phyloP scores from a whole-genome alignment of 2,329 filamentous ascomycete genomes.

The Botrytis byssoidea region DNA sequence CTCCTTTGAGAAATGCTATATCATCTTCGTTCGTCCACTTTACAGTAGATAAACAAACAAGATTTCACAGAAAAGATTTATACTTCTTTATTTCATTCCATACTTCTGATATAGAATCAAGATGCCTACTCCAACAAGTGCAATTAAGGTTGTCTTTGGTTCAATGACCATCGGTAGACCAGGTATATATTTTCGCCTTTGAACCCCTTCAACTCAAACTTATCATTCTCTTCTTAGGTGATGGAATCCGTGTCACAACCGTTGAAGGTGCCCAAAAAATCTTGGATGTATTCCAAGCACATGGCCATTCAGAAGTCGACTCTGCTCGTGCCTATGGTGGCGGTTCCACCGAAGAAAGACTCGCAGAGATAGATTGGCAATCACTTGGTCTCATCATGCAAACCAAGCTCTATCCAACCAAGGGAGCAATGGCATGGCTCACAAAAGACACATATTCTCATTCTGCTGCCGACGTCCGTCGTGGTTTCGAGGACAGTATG shows the following conservation, averaged over 20 bases:
- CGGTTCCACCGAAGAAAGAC: constrained; percentile 64
- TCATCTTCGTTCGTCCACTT: background rate
- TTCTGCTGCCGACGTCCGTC: constrained; percentile 49
- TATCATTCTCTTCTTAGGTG: background rate
- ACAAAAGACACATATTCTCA: constrained; percentile 40
- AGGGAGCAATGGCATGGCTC: background rate
- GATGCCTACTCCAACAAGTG: background rate
- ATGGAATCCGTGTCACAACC: background rate
- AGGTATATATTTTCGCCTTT: background rate
- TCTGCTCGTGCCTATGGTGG: constrained; percentile 64
- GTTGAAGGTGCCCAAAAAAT: constrained; percentile 36
- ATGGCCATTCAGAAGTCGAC: constrained; percentile 68
- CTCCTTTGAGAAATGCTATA: background rate
- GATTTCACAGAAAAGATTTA: background rate
- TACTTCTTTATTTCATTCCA: background rate
- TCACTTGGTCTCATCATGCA: constrained; percentile 61
- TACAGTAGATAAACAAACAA: background rate
- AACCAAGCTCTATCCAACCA: constrained; percentile 48
- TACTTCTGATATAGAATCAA: background rate
- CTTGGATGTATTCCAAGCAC: constrained; percentile 62
- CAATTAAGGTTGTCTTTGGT: constrained; percentile 26
- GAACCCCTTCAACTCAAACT: background rate
- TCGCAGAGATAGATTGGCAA: constrained; percentile 57
- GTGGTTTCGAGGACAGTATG: constrained; percentile 51
- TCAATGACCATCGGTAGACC: constrained; percentile 29